phyloP scores from a whole-genome alignment of 345 rosid genomes.

The Acer negundo region DNA sequence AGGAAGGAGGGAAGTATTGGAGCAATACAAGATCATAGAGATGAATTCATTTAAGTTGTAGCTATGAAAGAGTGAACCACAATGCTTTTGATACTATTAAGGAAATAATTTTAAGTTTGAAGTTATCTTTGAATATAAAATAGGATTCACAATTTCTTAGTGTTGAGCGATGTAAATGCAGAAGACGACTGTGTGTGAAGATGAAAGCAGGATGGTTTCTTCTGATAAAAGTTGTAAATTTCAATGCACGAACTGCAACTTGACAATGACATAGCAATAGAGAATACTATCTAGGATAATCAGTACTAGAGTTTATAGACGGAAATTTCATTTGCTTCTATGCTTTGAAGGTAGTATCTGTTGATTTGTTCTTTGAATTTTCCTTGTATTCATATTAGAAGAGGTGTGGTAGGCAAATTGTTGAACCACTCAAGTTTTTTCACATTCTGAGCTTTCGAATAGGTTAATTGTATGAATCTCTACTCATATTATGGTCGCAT shows the following conservation, averaged over 20 bases:
- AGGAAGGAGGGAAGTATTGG: too few species aligned
- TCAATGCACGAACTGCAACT: background rate
- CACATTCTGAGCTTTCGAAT: background rate
- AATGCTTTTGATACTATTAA: background rate
- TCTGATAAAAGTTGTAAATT: background rate
- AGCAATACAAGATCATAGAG: background rate
- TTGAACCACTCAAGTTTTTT: background rate
- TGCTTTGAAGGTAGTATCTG: background rate
- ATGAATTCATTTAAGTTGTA: background rate
- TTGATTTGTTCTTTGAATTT: too few species aligned
- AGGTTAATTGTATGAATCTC: background rate
- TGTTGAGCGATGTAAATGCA: background rate
- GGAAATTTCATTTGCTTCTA: background rate
- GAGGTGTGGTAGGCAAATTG: background rate
- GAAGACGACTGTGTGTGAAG: background rate
- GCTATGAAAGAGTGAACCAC: background rate
- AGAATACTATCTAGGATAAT: too few species aligned
- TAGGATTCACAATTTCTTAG: background rate
- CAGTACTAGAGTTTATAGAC: background rate
- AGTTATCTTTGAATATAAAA: background rate
- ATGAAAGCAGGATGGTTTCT: background rate
- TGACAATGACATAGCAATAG: background rate
- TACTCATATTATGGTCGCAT: background rate
- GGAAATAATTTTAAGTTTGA: background rate
- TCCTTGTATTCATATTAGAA: background rate